Percentiles rank a stretch among this genome's conserved stretches.
Evolutionary conservation across 2,329 filamentous ascomycete species (phyloP).

Genomic region (Ceratocystis papillata): DNA sequence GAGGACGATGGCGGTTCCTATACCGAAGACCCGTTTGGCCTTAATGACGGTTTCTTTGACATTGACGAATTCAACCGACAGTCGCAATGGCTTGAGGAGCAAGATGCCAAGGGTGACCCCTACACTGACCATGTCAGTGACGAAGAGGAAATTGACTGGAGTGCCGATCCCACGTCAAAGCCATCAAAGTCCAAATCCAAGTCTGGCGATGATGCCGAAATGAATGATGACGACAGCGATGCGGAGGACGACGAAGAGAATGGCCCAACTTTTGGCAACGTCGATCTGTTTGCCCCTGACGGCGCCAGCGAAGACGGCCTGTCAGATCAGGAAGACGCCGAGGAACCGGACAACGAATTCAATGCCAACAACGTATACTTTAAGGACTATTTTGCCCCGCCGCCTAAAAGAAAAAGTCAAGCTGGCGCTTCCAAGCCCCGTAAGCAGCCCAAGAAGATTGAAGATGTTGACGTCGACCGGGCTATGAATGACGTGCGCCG

Average conservation of each 20-base stretch:
- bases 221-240: conserved; percentile 39
- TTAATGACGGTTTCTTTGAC: conserved; percentile 97
- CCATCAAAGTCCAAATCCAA: conserved; percentile 29
- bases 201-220: conserved; percentile 31
- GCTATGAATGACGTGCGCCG: conserved; percentile 79
- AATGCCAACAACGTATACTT: conserved; percentile 89
- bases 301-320: conserved; percentile 55
- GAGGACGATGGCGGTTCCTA: conserved; percentile 44
- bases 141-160: conserved; percentile 82
- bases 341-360: conserved; percentile 42
- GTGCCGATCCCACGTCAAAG: conserved; percentile 57
- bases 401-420: conserved; percentile 48
- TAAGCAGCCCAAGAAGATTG: conserved; percentile 35
- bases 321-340: conserved; percentile 34
- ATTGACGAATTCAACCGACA: conserved; percentile 96
- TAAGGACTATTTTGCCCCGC: conserved; percentile 85
- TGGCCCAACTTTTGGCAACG: conserved; percentile 74
- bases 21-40: conserved; percentile 63
- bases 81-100: conserved; percentile 77
- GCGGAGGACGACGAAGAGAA: conserved; percentile 57
- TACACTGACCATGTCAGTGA: conserved; percentile 66
- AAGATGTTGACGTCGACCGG: conserved; percentile 60
- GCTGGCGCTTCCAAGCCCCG: conserved; percentile 35
- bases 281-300: conserved; percentile 61
- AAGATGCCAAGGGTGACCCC: conserved; percentile 66